Percentiles rank a stretch among this genome's conserved stretches.
Evolutionary conservation across 345 rosid species (phyloP).

Genomic region (Angophora floribunda): DNA sequence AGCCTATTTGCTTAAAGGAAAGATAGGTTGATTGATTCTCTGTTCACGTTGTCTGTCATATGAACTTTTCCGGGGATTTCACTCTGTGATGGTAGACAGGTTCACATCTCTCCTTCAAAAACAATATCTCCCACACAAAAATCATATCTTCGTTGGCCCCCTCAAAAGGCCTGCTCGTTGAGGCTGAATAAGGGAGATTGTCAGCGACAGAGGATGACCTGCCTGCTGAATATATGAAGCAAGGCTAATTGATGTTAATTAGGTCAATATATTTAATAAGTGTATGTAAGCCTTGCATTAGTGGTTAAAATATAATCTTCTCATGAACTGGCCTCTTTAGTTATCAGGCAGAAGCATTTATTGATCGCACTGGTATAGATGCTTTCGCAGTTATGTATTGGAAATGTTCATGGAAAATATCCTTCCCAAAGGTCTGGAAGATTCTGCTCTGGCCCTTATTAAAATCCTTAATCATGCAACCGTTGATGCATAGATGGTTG

Average conservation of each 20-base stretch:
- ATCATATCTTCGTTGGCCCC: constrained; percentile 49
- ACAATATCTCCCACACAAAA: constrained; percentile 63
- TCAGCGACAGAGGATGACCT: constrained; percentile 93
- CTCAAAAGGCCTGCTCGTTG: constrained; percentile 58
- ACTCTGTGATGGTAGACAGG: constrained; percentile 90
- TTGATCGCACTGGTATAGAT: constrained; percentile 65
- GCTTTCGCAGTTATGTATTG: constrained; percentile 87
- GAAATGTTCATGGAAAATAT: constrained; percentile 91
- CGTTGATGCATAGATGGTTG: neutral
- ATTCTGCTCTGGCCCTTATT: neutral
- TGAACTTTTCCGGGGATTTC: constrained; percentile 47
- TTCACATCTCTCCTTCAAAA: constrained; percentile 68
- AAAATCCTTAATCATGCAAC: neutral
- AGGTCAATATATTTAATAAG: constrained; percentile 23
- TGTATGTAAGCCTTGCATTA: neutral
- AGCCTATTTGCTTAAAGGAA: neutral
- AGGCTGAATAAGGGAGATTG: constrained; percentile 87
- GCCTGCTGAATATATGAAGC: constrained; percentile 94
- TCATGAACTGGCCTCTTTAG: neutral
- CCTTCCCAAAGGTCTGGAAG: constrained; percentile 51
- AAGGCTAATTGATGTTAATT: constrained; percentile 59
- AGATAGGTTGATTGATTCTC: neutral
- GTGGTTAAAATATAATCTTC: neutral
- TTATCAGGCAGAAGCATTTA: constrained; percentile 67
- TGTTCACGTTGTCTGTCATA: neutral